Conservation (phyloP, 1,284 basidiomycete species). For the Sporisorium scitamineum region DNA sequence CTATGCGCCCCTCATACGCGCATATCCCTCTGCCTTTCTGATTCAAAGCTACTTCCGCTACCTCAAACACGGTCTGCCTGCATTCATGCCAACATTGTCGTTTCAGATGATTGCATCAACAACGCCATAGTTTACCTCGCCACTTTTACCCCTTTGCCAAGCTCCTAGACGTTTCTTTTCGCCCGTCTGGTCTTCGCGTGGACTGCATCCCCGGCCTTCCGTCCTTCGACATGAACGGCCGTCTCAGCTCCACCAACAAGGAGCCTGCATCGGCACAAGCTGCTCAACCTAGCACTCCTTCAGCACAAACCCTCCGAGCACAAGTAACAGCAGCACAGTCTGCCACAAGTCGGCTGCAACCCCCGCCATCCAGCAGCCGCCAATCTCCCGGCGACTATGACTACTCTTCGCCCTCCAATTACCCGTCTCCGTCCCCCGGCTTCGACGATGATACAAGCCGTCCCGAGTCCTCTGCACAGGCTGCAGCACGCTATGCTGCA, state of each 20-base stretch:
- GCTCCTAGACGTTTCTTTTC: neutral
- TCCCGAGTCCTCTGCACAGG: slow-evolving; percentile 28
- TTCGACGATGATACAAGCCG: slow-evolving; percentile 8
- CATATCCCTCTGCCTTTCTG: neutral
- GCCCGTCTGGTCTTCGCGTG: neutral
- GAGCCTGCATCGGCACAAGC: neutral
- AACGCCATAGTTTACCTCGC: neutral
- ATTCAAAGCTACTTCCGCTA: neutral
- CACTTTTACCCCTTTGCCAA: neutral
- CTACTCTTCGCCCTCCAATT: slow-evolving; percentile 25
- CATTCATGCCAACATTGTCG: neutral
- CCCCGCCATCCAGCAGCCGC: neutral
- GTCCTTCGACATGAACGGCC: slow-evolving; percentile 21
- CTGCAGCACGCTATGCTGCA: slow-evolving; percentile 9
- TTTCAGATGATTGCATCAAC: neutral
- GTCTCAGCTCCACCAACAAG: slow-evolving; percentile 9
- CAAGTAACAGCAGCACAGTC: neutral
- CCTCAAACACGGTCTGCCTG: neutral
- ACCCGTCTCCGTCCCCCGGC: slow-evolving; percentile 13
- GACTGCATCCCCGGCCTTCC: neutral
- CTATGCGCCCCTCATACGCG: neutral
- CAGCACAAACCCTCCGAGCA: neutral
- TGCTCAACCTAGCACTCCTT: neutral
- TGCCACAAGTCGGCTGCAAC: neutral
- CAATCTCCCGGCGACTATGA: slow-evolving; percentile 12